Base-by-base conservation (phyloP, 2,329 filamentous ascomycete genomes). In the Penicillium sp. region DNA sequence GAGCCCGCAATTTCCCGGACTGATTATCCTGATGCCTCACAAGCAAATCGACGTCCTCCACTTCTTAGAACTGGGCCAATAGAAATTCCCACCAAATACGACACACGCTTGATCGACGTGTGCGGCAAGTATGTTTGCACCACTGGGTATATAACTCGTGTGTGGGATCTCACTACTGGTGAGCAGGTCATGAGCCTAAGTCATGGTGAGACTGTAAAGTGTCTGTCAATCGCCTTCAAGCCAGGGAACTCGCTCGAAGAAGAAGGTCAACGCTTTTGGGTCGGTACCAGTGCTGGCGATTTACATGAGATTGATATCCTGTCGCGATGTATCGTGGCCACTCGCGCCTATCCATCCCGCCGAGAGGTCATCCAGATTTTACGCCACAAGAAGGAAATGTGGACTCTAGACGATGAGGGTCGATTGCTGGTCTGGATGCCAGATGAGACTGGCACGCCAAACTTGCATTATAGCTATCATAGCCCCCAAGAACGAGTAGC, bases 391-490 rank as follows among this genome's bases (percentile, higher is more conserved):
- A 91, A 91, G 63, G 90, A 97, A 68, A 85, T 99, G 72, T 99
- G 95, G 95, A 93, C 93, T 0, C 74, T 99, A 48, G 95, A 98
- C 70, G 93, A 97, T 62, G 86, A 89, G 47, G 95, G 95, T 11
- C 90, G 89, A 46, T 78, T 99, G 14, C 87, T 91, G 63, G 84
- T 98, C 5, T 99, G 95, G 95, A 87, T 86, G 1, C 88, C 93
- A 4, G 90, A 92, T 66, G 82, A 85, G 46, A 84, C 84, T 6
- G 88, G 89, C 0, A 82, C 87, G 27, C 92, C 93, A 1, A 93
- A 86, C 59, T 76, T 98, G 29, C 84, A 86, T 55, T 85, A 86
- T 55, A 88, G 84, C 53, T 91, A 91, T 22, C 88, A 90, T 65
- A 88, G 86, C 37, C 72, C 75, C 1, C 71, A 72, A 41, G 96